Base-by-base conservation (phyloP, 306 rosid species). In the Prunus mira region DNA sequence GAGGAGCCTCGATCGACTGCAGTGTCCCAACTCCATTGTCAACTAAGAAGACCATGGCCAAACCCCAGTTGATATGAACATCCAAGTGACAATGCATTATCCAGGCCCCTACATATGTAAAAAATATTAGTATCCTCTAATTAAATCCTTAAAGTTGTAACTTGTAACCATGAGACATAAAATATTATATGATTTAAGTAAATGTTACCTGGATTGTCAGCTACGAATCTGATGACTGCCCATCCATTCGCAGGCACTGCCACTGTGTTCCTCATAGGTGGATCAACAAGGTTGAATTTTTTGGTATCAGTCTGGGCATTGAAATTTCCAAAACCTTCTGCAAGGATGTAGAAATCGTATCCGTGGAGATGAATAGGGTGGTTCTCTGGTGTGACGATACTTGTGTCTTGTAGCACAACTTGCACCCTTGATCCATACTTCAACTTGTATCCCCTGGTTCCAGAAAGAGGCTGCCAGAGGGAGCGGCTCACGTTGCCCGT, bases 281-380 rank as follows among this genome's bases (percentile, higher is more conserved):
- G 98, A 81, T 92, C 99, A 50, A 90, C 86, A 34, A 95, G 98
- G 88, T 95, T 95, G 80, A 95, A 95, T 6, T 86, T 91, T 15
- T 80, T 0, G 0, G 89, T 77, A 81, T 95, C 98, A 9, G 73
- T 90, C 20, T 79, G 79, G 1, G 97, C 69, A 43, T 95, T 64
- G 27, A 92, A 95, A 27, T 95, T 95, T 27, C 99, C 99, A 6
- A 95, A 95, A 5, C 98, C 99, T 68, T 92, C 88, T 0, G 97
- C 97, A 1, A 95, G 60, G 4, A 95, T 82, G 50, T 88, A 92
- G 84, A 95, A 95, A 86, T 95, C 99, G 69, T 90, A 90, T 2
- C 97, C 99, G 52, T 95, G 99, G 45, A 95, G 97, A 74, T 96
- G 98, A 75, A 96, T 87, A 0, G 97, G 98, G 65, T 96, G 98